Evolutionary conservation across 768 basidiomycete species (phyloP), one percentile per base, ranked within the genome.

Genomic region (Lyophyllum decastes): DNA sequence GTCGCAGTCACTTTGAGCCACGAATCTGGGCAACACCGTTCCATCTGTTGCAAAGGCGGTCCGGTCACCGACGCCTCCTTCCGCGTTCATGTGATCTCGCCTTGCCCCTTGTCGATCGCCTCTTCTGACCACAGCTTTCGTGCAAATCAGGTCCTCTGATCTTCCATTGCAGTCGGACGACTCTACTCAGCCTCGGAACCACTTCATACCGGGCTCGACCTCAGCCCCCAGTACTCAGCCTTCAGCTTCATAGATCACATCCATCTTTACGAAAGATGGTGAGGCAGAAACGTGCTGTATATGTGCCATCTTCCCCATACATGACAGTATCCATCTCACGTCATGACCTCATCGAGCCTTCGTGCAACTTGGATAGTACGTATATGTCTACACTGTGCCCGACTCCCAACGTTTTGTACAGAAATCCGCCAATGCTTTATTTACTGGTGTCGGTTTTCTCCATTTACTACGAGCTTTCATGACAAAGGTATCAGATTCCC

Each of bases 261-360:
- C 47, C 47, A 48, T 48, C 47, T n/a, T 41, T n/a, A 41, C 40
- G n/a, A 10, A 7, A n/a, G 17, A 41, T 41, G 5, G n/a, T 41
- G 35, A 38, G 6, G 6, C 16, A 17, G 9, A 11, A 38, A 11
- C 35, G 11, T 6, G 35, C 46, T 27, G 46, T 17, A 35, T 24
- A 19, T 35, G 17, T 35, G 14, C 16, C 34, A 49, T 38, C 35
- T 41, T 49, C 43, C 38, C 14, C 8, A 52, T 40, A 5, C 24
- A 22, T 58, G 57, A 52, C 51, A 58, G 33, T 58, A 52, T 49
- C 57, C 50, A 48, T 58, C 44, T 52, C 45, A 52, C 38, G 56
- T 57, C 56, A 46, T 54, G 53, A 46, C 30, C 40, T 54, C 30
- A 11, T 33, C 30, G 35, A 38, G 35, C 6, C 16, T 38, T n/a